A percentile compares a stretch with the other conserved stretches of the same genome.
Conservation (phyloP, 1,284 basidiomycete genomes). For the Trichosporon coremiiforme region DNA sequence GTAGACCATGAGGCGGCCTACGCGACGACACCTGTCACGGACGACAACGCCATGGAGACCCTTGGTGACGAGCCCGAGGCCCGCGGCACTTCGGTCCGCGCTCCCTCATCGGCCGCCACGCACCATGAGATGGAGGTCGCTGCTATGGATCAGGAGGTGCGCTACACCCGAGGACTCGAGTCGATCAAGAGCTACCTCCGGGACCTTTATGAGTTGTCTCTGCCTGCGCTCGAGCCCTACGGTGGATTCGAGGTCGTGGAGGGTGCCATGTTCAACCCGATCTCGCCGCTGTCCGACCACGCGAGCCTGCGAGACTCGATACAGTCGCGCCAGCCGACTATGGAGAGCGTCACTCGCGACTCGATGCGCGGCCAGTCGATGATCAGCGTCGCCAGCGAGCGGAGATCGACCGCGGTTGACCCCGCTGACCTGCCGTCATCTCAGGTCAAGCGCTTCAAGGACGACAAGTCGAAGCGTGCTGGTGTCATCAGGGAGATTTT, state of each 20-base stretch:
- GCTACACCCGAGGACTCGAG: conserved; percentile 64
- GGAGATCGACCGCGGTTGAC: conserved; percentile 26
- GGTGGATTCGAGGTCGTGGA: conserved; percentile 51
- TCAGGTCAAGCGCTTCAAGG: conserved; percentile 81
- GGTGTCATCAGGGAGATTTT: conserved; percentile 82
- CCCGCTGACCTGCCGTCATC: conserved; percentile 1
- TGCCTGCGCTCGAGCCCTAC: conserved; percentile 48
- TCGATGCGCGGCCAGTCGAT: conserved; percentile 33
- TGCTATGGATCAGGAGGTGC: conserved; percentile 33
- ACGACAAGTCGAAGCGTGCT: conserved; percentile 76
- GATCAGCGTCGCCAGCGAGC: conserved; percentile 33
- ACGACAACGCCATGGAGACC: conserved; percentile 31
- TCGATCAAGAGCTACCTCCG: conserved; percentile 92
- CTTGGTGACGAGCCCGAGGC: conserved; percentile 29
- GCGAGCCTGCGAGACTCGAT: conserved; percentile 22
- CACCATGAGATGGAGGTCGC: conserved; percentile 30
- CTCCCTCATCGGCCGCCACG: conserved; percentile 24
- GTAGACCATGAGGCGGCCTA: conserved; percentile 22
- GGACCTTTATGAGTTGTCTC: conserved; percentile 84
- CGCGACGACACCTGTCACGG: neutral
- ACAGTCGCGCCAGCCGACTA: conserved; percentile 12
- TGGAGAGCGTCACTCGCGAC: conserved; percentile 7
- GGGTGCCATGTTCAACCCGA: conserved; percentile 4
- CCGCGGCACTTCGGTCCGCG: conserved; percentile 32
- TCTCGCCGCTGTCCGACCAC: conserved; percentile 12